Evolutionary conservation across 1,139 yeast genomes (phyloP).

Genomic region (Fermentozyma sake): DNA sequence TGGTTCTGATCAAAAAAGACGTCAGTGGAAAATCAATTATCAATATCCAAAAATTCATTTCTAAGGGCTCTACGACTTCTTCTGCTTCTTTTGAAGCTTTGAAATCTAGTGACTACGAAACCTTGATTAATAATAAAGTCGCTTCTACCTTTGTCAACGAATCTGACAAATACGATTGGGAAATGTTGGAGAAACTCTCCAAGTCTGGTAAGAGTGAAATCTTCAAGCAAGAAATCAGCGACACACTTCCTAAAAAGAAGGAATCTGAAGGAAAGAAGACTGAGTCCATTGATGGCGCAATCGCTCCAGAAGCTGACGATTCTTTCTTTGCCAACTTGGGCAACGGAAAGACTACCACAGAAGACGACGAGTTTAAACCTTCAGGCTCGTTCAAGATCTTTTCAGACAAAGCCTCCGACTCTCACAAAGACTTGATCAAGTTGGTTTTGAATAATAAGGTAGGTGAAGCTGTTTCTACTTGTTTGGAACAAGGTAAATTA

Average conservation of each 20-base stretch:
- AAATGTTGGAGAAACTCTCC: conserved; percentile 55
- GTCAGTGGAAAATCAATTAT: conserved; percentile 43
- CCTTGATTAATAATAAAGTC: conserved; percentile 52
- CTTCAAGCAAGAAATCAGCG: conserved; percentile 17
- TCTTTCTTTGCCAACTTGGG: conserved; percentile 47
- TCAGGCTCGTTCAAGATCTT: conserved; percentile 41
- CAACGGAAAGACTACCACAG: conserved; percentile 15
- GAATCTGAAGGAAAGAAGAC: conserved; percentile 8
- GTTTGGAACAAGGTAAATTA: conserved; percentile 60
- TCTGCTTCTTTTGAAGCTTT: conserved; percentile 57
- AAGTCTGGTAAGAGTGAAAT: conserved; percentile 45
- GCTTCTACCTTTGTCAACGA: conserved; percentile 34
- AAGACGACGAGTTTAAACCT: conserved; percentile 30
- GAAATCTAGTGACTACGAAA: conserved; percentile 46
- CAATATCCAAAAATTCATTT: conserved; percentile 45
- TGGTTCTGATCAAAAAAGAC: conserved; percentile 53
- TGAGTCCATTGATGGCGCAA: conserved; percentile 16
- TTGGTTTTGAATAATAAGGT: conserved; percentile 61
- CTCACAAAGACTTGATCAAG: conserved; percentile 46
- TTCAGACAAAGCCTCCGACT: conserved; percentile 15
- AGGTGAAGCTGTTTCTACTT: conserved; percentile 62
- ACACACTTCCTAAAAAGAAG: conserved; percentile 19
- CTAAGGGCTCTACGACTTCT: conserved; percentile 37
- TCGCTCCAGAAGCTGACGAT: conserved; percentile 33
- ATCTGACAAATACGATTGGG: conserved; percentile 71